Conservation (phyloP, 306 rosid species). For the Cucumis hystrix region DNA sequence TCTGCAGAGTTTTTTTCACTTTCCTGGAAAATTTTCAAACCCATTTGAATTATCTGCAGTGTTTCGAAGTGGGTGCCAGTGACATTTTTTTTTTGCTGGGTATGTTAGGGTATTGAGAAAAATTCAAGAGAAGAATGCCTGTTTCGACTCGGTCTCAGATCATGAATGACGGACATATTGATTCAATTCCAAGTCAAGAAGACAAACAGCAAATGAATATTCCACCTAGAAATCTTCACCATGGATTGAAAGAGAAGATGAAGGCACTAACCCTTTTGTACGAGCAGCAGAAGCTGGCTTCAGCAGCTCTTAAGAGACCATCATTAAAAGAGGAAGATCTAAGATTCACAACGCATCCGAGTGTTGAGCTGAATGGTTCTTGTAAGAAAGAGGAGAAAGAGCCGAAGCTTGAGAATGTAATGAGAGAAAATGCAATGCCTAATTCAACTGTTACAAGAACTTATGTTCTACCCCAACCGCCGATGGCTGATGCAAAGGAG, state of each 20-base stretch:
- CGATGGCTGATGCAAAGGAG: constrained; percentile 37
- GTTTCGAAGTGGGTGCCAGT: constrained; percentile 12
- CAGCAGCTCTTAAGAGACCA: constrained; percentile 38
- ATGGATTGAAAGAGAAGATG: constrained; percentile 83
- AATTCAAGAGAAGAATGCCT: constrained; percentile 38
- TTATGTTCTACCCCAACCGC: constrained; percentile 46
- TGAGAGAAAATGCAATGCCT: constrained; percentile 63
- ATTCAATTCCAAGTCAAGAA: constrained; percentile 26
- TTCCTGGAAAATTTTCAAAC: neutral
- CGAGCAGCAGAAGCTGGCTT: constrained; percentile 82
- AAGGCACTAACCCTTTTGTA: constrained; percentile 63
- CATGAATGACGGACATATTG: constrained; percentile 15
- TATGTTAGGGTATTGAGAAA: constrained; percentile 21
- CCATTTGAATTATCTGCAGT: neutral
- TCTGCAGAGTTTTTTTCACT: neutral
- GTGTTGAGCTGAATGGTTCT: constrained; percentile 19
- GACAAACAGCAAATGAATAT: neutral
- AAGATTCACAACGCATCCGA: constrained; percentile 20
- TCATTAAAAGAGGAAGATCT: constrained; percentile 18
- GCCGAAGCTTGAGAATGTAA: constrained; percentile 15
- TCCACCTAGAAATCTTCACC: constrained; percentile 60
- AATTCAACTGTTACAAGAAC: constrained; percentile 49
- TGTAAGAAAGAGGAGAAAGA: constrained; percentile 22
- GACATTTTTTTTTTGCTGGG: constrained; percentile 16
- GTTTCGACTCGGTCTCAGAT: constrained; percentile 78